Conservation (phyloP, 768 basidiomycete genomes). For the Leccinum uliginosum region DNA sequence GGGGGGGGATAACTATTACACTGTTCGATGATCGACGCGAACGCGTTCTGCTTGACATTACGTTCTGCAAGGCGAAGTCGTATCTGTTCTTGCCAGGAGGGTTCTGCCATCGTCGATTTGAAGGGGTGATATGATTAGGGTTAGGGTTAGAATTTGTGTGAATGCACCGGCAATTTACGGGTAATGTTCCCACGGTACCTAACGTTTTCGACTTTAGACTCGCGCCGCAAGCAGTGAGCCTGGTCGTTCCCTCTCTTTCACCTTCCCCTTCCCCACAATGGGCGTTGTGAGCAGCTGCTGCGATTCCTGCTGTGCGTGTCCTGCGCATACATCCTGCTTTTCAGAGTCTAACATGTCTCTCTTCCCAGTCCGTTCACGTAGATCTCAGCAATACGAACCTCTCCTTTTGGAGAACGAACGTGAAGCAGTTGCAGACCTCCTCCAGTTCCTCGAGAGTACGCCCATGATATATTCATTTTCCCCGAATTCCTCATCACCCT, state of each 20-base stretch:
- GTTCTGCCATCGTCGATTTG: slow-evolving; percentile 77
- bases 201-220: slow-evolving; percentile 15
- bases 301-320: slow-evolving; percentile 70
- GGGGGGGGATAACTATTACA: slow-evolving; percentile 48
- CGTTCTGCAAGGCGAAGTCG: slow-evolving; percentile 77
- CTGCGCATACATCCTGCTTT: slow-evolving; percentile 6
- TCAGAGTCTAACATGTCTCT: slow-evolving; percentile 18
- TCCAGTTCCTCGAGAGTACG: slow-evolving; percentile 97
- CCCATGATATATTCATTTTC: slow-evolving; percentile 4
- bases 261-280: slow-evolving; percentile 38
- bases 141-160: slow-evolving; percentile 21
- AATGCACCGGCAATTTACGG: slow-evolving; percentile 19
- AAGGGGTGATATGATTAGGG: slow-evolving; percentile 11
- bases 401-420: slow-evolving; percentile 88
- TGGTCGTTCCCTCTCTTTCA: background rate
- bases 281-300: slow-evolving; percentile 79
- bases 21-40: slow-evolving; percentile 85
- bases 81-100: slow-evolving; percentile 79
- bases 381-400: slow-evolving; percentile 84
- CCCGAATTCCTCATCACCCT: background rate
- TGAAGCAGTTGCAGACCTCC: slow-evolving; percentile 94
- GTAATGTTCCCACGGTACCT: slow-evolving; percentile 20
- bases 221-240: slow-evolving; percentile 8
- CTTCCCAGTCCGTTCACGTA: slow-evolving; percentile 69
- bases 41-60: slow-evolving; percentile 76